phyloP scores from a whole-genome alignment of 257 asterid species.

The Solanum clarkiae region DNA sequence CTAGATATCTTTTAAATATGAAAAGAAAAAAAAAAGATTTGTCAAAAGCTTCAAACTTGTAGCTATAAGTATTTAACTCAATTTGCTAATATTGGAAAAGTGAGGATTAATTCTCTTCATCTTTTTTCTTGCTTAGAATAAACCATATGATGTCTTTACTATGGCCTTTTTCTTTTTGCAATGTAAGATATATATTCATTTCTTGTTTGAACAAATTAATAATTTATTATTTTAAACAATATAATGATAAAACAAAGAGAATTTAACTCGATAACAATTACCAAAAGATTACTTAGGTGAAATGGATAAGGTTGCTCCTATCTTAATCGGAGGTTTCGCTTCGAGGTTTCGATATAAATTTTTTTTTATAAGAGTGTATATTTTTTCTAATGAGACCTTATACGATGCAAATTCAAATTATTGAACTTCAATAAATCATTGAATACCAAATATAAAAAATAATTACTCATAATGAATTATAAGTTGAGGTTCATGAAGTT shows the following conservation, averaged over 20 bases:
- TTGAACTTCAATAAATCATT: rapidly evolving
- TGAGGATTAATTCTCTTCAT: background rate
- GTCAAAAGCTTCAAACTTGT: background rate
- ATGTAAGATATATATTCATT: background rate
- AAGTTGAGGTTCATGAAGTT: background rate
- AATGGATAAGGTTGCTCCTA: background rate
- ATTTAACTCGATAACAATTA: background rate
- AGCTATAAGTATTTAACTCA: background rate
- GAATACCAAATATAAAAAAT: rapidly evolving
- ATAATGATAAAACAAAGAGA: background rate
- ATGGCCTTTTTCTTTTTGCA: too few relatives aligned
- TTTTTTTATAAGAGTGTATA: background rate
- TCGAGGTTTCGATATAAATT: rapidly evolving
- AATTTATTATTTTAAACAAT: background rate
- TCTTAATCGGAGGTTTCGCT: background rate
- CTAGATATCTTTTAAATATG: background rate
- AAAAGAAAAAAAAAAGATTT: too few relatives aligned
- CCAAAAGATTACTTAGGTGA: background rate
- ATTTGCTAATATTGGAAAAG: background rate
- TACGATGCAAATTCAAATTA: rapidly evolving
- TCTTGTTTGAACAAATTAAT: background rate
- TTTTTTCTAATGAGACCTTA: background rate
- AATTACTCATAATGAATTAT: background rate
- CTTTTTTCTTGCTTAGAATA: background rate
- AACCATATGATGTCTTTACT: background rate